Conservation (phyloP, 129 eudicot genomes). For the Rutidosis leptorrhynchoides region DNA sequence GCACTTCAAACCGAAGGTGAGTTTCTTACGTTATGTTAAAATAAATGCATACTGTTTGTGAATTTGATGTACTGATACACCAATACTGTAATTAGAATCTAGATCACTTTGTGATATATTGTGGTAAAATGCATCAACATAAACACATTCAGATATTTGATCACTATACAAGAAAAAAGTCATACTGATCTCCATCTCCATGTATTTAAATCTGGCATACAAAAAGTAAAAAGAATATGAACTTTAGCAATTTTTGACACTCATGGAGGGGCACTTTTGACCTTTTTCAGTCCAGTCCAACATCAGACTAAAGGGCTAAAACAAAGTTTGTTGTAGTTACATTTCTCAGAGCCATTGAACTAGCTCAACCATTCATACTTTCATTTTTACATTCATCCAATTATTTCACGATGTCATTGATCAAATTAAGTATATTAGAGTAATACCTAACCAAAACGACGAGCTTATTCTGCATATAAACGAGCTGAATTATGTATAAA, state of each 20-base stretch:
- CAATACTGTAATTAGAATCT: no score
- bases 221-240: constrained; percentile 14
- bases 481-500: no score
- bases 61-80: no score
- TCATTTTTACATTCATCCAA: no score
- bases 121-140: not conserved
- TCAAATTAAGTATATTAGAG: no score
- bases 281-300: constrained; percentile 17
- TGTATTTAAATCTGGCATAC: not conserved
- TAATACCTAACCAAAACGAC: no score
- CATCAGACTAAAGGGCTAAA: constrained; percentile 22
- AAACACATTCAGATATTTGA: not conserved
- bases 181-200: constrained; percentile 21
- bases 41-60: no score
- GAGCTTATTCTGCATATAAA: no score
- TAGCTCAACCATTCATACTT: constrained; percentile 15
- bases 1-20: no score
- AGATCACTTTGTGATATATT: not conserved
- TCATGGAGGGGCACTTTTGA: constrained; percentile 27
- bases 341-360: not conserved
- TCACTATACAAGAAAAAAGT: constrained; percentile 6
- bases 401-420: no score
- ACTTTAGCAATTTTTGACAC: constrained; percentile 21
- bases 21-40: no score
- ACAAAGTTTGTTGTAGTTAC: constrained; percentile 6